Evolutionary conservation across 192 early-diverging fungal species (phyloP), one percentile per base, ranked within the genome.

Genomic region (Gaertneriomyces semiglobifer): DNA sequence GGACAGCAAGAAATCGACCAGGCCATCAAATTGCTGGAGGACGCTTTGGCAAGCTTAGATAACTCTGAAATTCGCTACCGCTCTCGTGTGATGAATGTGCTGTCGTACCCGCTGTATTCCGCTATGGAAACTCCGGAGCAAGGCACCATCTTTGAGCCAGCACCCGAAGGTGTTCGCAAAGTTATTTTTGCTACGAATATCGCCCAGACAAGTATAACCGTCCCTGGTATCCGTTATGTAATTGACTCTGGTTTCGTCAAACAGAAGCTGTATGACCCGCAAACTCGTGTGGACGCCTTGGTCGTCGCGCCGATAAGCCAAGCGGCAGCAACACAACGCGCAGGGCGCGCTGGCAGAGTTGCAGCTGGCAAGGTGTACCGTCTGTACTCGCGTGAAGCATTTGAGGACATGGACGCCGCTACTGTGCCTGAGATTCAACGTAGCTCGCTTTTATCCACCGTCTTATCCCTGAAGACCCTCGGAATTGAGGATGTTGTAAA

Each of bases 51-150:
- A 12, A 63, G 71, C n/a, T 46, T 84, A 6, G 68, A 84, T 50
- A 82, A 88, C 60, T 57, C 51, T 5, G 81, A 79, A 6, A 74
- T 90, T 5, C 69, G 66, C 46, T 75, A 87, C 48, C 70, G 73
- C 14, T 69, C 75, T 52, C 68, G 70, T 7, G 75, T 85, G 8
- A 39, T 42, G 43, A 62, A 74, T 19, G 58, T 91, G 19, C 71
- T 68, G 16, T 69, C 87, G 5, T 80, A 79, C 64, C 89, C 89
- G 0, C 77, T 91, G 19, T 89, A 90, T 56, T 87, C 88, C 4
- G 79, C 83, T n/a, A 70, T 93, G 44, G 92, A 93, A 53, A 84
- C 90, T 0, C 69, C 81, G 41, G 89, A 92, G 40, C 84, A 86
- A 60, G 67, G 75, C 7, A 56, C 67, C 2, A 80, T 80, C 5